phyloP scores from a whole-genome alignment of 345 rosid genomes.

The Eucalyptus erythrocorys region DNA sequence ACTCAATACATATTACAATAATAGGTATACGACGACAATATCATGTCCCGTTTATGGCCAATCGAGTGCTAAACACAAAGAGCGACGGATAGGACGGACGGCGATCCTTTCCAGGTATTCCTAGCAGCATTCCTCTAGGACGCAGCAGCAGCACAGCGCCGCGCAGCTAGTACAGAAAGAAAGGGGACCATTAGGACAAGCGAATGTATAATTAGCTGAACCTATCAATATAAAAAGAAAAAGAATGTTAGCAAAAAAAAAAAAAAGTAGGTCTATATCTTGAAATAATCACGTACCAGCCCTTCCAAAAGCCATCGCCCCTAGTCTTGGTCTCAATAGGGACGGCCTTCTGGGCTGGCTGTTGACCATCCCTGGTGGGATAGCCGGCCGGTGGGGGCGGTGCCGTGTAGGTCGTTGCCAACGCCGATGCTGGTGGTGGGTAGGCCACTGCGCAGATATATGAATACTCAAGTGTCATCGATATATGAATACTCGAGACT shows the following conservation, averaged over 20 bases:
- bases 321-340: neutral
- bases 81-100: neutral
- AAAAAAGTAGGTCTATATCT: neutral
- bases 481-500: neutral
- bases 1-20: neutral
- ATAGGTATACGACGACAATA: neutral
- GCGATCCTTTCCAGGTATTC: neutral
- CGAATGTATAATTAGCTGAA: neutral
- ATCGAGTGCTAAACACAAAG: neutral
- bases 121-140: neutral
- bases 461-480: neutral
- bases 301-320: neutral
- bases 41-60: neutral
- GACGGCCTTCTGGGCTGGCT: neutral
- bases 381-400: neutral
- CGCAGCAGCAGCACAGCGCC: neutral
- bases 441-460: constrained; percentile 3
- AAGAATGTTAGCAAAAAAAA: neutral
- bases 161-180: constrained; percentile 24
- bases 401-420: neutral
- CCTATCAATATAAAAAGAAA: neutral
- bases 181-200: neutral
- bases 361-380: neutral
- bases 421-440: constrained; percentile 4
- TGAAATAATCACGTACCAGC: neutral